Percentiles rank a stretch among this genome's conserved stretches.
Conservation (phyloP, 2,329 filamentous ascomycete genomes). For the Geosmithia morbida region DNA sequence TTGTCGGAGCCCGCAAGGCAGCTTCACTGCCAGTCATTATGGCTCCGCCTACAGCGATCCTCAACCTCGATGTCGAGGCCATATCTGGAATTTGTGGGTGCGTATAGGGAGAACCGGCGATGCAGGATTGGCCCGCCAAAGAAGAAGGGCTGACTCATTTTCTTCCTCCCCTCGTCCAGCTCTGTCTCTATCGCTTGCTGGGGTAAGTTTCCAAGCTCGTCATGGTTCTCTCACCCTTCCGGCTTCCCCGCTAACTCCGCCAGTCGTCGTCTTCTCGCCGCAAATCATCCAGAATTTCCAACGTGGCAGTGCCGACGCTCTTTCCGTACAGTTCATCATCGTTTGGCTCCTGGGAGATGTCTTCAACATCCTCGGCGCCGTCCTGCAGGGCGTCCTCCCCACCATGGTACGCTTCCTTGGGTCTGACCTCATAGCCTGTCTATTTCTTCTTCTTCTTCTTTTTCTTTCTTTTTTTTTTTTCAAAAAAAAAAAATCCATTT, state of each 20-base stretch:
- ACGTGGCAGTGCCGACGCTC: conserved; percentile 68
- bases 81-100: conserved; percentile 85
- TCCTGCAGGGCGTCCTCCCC: conserved; percentile 79
- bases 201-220: conserved; percentile 22
- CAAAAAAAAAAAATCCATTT: no score
- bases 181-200: conserved; percentile 95
- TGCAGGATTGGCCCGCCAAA: no score
- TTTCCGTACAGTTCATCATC: conserved; percentile 83
- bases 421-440: neutral
- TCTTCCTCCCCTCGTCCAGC: conserved; percentile 36
- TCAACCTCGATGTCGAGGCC: conserved; percentile 73
- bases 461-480: neutral
- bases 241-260: no score
- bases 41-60: conserved; percentile 38
- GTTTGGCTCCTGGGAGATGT: conserved; percentile 91
- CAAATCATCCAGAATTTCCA: conserved; percentile 95
- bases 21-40: conserved; percentile 15
- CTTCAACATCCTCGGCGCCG: conserved; percentile 89
- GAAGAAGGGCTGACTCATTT: no score
- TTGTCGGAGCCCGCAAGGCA: neutral
- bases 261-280: conserved; percentile 90
- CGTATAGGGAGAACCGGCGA: conserved; percentile 13
- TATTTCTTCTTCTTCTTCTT: conserved; percentile 3
- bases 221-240: neutral
- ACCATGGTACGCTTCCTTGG: conserved; percentile 52